Conservation (phyloP, 805 yeast species). For the Candida maesae region DNA sequence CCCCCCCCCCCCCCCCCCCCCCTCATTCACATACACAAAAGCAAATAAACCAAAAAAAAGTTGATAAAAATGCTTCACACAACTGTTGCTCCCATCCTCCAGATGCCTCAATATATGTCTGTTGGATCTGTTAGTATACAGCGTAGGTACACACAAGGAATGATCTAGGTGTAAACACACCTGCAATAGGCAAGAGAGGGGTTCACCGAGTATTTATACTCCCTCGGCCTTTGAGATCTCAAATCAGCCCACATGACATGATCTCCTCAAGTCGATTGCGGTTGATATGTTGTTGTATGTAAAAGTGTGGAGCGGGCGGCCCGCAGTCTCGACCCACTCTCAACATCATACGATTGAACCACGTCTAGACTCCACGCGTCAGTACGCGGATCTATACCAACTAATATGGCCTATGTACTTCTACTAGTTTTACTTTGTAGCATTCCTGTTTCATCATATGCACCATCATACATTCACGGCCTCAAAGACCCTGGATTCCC, state of each 20-base stretch:
- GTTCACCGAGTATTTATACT: background rate
- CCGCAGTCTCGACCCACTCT: no score
- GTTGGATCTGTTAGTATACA: background rate
- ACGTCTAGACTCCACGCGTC: no score
- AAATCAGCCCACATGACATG: background rate
- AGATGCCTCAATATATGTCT: background rate
- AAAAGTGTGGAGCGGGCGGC: no score
- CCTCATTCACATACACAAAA: no score
- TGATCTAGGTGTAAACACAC: background rate
- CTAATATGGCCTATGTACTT: no score
- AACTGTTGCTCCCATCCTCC: background rate
- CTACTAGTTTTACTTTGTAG: no score
- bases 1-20: no score
- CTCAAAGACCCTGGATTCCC: slow-evolving; percentile 31
- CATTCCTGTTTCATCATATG: background rate
- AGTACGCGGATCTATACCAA: no score
- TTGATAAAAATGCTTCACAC: background rate
- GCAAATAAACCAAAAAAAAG: background rate
- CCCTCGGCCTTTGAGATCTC: background rate
- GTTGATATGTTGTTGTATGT: no score
- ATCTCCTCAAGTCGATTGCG: no score
- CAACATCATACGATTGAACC: no score
- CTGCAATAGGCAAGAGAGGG: background rate
- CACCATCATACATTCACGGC: background rate
- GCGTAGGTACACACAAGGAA: no score